These are phyloP conservation scores for Chalciporus piperatus DNA, from an alignment of 768 basidiomycete genomes.

Conservation along the genomic window DNA sequence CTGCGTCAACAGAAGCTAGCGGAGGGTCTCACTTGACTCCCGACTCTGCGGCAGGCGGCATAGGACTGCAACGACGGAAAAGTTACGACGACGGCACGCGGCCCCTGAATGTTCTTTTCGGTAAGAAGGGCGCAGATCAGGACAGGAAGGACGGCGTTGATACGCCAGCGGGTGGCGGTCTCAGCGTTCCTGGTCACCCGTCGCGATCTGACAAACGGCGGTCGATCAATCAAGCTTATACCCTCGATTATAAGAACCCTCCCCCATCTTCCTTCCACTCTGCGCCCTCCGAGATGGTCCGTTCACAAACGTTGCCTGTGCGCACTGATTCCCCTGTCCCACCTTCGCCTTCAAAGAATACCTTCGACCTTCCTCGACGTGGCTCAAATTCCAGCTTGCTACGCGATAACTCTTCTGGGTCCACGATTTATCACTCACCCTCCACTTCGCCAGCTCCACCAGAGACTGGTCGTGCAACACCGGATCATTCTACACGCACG, in stretches of 20 bases:
- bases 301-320: constrained; percentile 29
- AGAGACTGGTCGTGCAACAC: constrained; percentile 32
- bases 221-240: constrained; percentile 54
- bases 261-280: constrained; percentile 11
- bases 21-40: constrained; percentile 21
- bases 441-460: constrained; percentile 37
- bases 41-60: constrained; percentile 12
- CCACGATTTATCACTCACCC: constrained; percentile 34
- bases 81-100: constrained; percentile 46
- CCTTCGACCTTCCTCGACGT: constrained; percentile 17
- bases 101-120: constrained; percentile 36
- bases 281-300: constrained; percentile 27
- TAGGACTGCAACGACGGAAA: constrained; percentile 31
- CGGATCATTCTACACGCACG: constrained; percentile 42
- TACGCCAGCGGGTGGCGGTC: constrained; percentile 9
- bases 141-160: constrained; percentile 12
- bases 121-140: constrained; percentile 12
- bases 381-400: constrained; percentile 25
- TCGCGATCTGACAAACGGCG: constrained; percentile 45
- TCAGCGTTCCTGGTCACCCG: constrained; percentile 29
- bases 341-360: constrained; percentile 15
- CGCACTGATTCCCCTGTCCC: constrained; percentile 24
- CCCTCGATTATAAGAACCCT: constrained; percentile 13
- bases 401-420: constrained; percentile 28
- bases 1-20: constrained; percentile 13